phyloP scores from a whole-genome alignment of 2,329 filamentous ascomycete species.

The Diaporthe sp. region DNA sequence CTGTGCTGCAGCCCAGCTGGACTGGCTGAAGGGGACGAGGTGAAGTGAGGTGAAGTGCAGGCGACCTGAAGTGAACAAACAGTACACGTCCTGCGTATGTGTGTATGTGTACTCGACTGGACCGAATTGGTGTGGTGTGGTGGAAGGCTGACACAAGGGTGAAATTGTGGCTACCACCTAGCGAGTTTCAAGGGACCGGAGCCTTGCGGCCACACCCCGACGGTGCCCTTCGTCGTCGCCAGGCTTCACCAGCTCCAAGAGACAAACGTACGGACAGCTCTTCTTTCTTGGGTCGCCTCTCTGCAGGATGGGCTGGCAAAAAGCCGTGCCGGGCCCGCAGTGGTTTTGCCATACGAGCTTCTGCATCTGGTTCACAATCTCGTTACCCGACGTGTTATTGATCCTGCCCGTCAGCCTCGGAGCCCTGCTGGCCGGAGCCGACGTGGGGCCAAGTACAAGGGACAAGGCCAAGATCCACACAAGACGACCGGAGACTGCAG shows the following conservation, averaged over 20 bases:
- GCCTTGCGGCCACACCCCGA: constrained; percentile 48
- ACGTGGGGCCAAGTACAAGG: constrained; percentile 16
- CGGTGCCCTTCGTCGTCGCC: neutral
- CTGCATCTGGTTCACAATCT: neutral
- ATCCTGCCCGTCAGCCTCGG: neutral
- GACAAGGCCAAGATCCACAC: constrained; percentile 12
- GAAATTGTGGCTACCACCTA: constrained; percentile 64
- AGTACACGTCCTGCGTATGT: neutral
- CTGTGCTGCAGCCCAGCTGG: neutral
- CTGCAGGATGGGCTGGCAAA: constrained; percentile 18
- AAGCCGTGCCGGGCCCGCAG: constrained; percentile 14
- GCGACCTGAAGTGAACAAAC: neutral
- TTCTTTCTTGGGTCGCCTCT: constrained; percentile 23
- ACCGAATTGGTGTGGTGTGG: constrained; percentile 29
- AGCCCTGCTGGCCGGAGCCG: constrained; percentile 19
- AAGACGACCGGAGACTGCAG: neutral
- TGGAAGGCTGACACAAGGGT: constrained; percentile 60
- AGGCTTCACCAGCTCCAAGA: neutral
- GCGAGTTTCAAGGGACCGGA: constrained; percentile 66
- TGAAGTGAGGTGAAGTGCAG: neutral
- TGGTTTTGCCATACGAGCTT: constrained; percentile 2
- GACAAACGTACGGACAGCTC: constrained; percentile 12
- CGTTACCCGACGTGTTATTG: neutral
- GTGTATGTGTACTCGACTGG: constrained; percentile 1
- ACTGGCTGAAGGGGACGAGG: neutral